phyloP scores from a whole-genome alignment of 2,329 filamentous ascomycete genomes.

The Penicillium sp. region DNA sequence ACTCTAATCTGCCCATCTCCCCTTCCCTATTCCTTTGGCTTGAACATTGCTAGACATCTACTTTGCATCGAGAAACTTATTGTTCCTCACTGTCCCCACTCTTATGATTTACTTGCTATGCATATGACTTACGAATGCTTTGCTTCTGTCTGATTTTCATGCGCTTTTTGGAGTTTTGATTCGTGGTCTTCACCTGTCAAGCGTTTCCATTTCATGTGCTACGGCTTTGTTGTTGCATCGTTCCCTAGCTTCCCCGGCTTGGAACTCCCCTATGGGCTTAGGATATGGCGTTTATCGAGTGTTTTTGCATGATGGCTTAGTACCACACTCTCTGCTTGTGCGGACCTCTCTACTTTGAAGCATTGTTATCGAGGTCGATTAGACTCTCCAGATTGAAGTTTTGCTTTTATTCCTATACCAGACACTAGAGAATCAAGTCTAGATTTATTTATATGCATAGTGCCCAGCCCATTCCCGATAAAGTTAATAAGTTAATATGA shows the following conservation, averaged over 20 bases:
- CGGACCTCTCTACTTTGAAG: background rate
- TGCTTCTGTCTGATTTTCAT: background rate
- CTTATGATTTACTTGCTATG: conserved; percentile 4
- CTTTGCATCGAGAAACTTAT: conserved; percentile 4
- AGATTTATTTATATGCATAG: background rate
- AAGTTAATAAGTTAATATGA: background rate
- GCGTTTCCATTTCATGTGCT: conserved; percentile 6
- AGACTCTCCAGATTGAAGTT: background rate
- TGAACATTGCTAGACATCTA: conserved; percentile 1
- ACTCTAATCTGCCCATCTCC: background rate
- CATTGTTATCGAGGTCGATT: background rate
- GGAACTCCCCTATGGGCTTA: background rate
- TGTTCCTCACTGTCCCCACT: background rate
- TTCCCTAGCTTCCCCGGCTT: background rate
- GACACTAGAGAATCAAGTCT: background rate
- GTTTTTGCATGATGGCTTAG: background rate
- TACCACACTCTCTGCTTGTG: background rate
- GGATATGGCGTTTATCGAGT: background rate
- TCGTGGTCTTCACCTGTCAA: background rate
- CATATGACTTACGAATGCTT: conserved; percentile 8
- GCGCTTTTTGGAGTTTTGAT: conserved; percentile 1
- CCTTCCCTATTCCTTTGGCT: background rate
- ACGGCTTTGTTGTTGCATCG: conserved; percentile 7
- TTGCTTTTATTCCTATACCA: background rate
- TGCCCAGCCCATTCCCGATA: background rate